Evolutionary conservation across 2,329 filamentous ascomycete species (phyloP), one percentile per base, ranked within the genome.

Genomic region (Aspergillus hiratsukae): DNA sequence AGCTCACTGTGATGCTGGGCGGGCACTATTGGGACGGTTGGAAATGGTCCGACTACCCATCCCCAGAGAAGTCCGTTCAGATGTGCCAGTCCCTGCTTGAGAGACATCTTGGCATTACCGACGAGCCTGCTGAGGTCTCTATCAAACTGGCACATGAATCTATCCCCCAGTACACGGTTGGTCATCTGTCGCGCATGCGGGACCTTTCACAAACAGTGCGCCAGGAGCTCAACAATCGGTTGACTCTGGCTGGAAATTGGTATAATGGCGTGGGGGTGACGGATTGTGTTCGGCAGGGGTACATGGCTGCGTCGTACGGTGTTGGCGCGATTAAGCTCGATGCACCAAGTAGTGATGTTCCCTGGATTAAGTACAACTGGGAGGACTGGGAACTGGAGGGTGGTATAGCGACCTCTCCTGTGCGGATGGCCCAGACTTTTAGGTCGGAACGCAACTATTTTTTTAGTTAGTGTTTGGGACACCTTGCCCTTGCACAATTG

Each of bases 1-100:
- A 96, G 72, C 75, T 97, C 53, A 96, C 93, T 17, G 89, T 97
- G 64, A 96, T 99, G 86, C 79, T 99, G 55, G 94, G 94, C 57
- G 94, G 94, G 1, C 91, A 97, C 75, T 91, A 90, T 83, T 97
- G 90, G 90, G 81, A 91, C 70, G 82, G 78, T 56, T 85, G 81
- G 77, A 67, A 65, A 62, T 48, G 68, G 50, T 66, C 73, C 1
- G 75, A 78, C 41, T 84, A 83, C 56, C 91, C 91, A 0, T 77
- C 82, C 51, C 80, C 86, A 59, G 78, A 86, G 14, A 81, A 89
- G 62, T 91, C 85, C 17, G 76, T 89, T 27, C 69, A 74, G 5
- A 88, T 93, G 82, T 91, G 92, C 35, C 83, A 83, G 59, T 74
- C 78, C 1, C 78, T 95, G 6, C 77, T 97, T 1, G 75, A 82